A percentile compares a stretch with the other conserved stretches of the same genome.
Conservation (phyloP, 106 monocot genomes). For the Cymbidium sinense region DNA sequence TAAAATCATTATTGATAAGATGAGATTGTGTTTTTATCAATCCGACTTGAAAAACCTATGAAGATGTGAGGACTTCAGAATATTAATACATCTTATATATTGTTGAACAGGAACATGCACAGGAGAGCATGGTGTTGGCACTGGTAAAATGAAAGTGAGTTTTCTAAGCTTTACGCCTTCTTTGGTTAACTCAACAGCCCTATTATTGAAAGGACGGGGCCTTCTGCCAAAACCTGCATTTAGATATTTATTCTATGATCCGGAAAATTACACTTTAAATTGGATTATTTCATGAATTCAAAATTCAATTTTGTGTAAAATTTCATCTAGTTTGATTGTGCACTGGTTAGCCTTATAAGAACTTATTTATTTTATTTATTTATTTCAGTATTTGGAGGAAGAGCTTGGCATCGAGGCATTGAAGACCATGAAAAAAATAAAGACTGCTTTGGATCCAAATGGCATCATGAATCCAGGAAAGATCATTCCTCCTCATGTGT, state of each 20-base stretch:
- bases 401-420: constrained; percentile 76
- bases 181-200: background rate
- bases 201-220: background rate
- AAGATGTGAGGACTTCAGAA: background rate
- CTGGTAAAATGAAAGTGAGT: constrained; percentile 95
- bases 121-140: constrained; percentile 94
- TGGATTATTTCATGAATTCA: background rate
- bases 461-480: constrained; percentile 98
- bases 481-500: constrained; percentile 86
- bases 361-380: background rate
- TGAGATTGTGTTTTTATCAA: background rate
- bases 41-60: background rate
- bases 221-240: background rate
- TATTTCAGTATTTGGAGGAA: constrained; percentile 69
- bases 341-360: too few species aligned
- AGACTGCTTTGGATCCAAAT: constrained; percentile 79
- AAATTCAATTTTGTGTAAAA: background rate
- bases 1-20: background rate
- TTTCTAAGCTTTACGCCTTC: background rate
- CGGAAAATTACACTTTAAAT: background rate
- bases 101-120: constrained; percentile 74
- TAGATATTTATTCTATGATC: background rate
- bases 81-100: background rate
- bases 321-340: background rate
- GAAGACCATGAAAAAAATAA: constrained; percentile 96